Evolutionary conservation across 1,284 basidiomycete species (phyloP).

Genomic region (Microbotryum scabiosae): DNA sequence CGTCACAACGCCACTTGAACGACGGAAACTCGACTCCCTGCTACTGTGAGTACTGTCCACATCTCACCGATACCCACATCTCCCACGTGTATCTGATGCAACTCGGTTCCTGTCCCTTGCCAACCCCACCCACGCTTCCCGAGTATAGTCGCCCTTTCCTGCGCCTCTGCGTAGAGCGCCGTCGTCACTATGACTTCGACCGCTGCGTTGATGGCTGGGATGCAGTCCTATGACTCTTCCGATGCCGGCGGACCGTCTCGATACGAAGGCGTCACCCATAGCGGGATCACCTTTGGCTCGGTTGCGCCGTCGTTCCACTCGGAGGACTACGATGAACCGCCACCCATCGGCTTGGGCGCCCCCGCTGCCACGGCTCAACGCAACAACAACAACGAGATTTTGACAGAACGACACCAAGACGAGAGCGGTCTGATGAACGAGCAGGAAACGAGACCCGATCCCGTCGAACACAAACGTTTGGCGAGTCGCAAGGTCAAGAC

Average conservation of each 20-base stretch:
- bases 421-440: neutral
- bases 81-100: too few species aligned
- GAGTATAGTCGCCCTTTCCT: too few species aligned
- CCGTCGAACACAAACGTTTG: neutral
- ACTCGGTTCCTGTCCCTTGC: too few species aligned
- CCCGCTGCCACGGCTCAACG: neutral
- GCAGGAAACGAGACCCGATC: neutral
- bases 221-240: slow-evolving; percentile 6
- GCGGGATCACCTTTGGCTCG: slow-evolving; percentile 1
- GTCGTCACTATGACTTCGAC: neutral
- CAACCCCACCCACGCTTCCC: too few species aligned
- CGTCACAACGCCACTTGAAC: too few species aligned
- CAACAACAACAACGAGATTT: neutral
- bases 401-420: neutral
- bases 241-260: neutral
- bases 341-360: too few species aligned
- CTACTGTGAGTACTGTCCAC: too few species aligned
- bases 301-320: slow-evolving; percentile 2
- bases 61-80: too few species aligned
- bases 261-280: neutral
- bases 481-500: neutral
- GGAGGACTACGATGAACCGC: slow-evolving; percentile 3
- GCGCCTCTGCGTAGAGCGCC: too few species aligned
- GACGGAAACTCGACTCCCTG: too few species aligned
- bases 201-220: neutral